These are phyloP conservation scores for Fusarium armeniacum DNA, from an alignment of 2,329 filamentous ascomycete species.

Conservation along the genomic window DNA sequence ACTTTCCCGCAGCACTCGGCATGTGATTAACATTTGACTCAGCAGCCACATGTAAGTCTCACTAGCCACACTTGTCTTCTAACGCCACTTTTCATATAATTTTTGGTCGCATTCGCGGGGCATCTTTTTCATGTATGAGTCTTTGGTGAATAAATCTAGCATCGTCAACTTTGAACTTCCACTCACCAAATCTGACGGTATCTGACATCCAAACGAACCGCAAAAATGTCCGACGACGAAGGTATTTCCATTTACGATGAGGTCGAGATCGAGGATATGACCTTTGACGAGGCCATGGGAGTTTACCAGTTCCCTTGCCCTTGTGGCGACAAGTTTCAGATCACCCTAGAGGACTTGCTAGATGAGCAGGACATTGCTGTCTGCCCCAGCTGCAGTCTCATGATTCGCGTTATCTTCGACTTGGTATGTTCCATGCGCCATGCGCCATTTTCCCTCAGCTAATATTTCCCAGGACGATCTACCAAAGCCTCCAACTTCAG, in stretches of 20 bases:
- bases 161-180: not conserved
- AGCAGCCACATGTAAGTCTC: conserved; percentile 7
- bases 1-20: conserved; percentile 42
- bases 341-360: conserved; percentile 83
- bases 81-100: conserved; percentile 39
- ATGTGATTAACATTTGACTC: conserved; percentile 50
- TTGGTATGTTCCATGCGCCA: conserved; percentile 66
- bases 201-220: not conserved
- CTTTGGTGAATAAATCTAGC: conserved; percentile 8
- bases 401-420: conserved; percentile 96
- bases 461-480: conserved; percentile 58
- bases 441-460: not conserved
- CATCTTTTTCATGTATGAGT: conserved; percentile 40
- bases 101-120: conserved; percentile 48
- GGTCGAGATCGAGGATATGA: conserved; percentile 99
- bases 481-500: conserved; percentile 56
- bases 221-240: conserved; percentile 73
- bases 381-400: conserved; percentile 95
- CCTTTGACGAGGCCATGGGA: conserved; percentile 83
- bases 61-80: conserved; percentile 22
- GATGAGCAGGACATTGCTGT: conserved; percentile 96
- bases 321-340: conserved; percentile 97
- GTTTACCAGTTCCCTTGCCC: conserved; percentile 98
- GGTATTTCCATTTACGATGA: conserved; percentile 89
- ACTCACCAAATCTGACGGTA: not conserved